phyloP scores from a whole-genome alignment of 192 early-diverging fungal genomes.

The Borealophlyctis nickersoniae region DNA sequence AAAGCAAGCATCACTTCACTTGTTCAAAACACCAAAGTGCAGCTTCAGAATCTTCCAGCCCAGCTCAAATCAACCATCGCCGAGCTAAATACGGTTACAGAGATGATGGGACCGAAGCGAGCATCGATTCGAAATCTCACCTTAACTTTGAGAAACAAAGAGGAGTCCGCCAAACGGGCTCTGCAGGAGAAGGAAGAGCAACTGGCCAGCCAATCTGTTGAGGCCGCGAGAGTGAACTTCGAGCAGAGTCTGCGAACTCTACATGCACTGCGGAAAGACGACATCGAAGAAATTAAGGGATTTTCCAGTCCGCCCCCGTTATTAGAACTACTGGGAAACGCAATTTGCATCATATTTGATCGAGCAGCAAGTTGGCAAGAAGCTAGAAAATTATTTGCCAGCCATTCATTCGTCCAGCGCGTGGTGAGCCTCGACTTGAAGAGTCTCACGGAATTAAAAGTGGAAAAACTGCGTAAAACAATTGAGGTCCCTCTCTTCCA shows the following conservation, averaged over 20 bases:
- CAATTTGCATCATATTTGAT: slow-evolving; percentile 22
- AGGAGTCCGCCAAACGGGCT: background rate
- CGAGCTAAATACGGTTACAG: background rate
- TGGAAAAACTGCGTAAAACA: slow-evolving; percentile 9
- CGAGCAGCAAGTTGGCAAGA: slow-evolving; percentile 5
- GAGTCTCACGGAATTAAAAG: background rate
- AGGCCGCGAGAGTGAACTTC: slow-evolving; percentile 1
- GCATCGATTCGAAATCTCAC: too few species aligned
- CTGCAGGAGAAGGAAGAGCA: background rate
- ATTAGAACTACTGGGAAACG: background rate
- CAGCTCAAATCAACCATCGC: background rate
- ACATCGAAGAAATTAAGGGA: slow-evolving; percentile 14
- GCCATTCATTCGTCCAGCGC: slow-evolving; percentile 12
- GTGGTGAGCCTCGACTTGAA: background rate
- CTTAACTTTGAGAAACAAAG: too few species aligned
- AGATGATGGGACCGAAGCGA: background rate
- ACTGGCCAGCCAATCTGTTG: background rate
- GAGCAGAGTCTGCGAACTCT: slow-evolving; percentile 1
- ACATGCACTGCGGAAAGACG: slow-evolving; percentile 13
- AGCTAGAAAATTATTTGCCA: slow-evolving; percentile 10
- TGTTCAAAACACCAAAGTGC: background rate
- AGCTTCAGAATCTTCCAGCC: slow-evolving; percentile 8
- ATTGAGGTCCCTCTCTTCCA: background rate
- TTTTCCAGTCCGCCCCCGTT: slow-evolving; percentile 6
- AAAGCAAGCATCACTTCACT: too few species aligned